Base-by-base conservation (phyloP, 2,329 filamentous ascomycete species). In the Pestalotiopsis sp. region DNA sequence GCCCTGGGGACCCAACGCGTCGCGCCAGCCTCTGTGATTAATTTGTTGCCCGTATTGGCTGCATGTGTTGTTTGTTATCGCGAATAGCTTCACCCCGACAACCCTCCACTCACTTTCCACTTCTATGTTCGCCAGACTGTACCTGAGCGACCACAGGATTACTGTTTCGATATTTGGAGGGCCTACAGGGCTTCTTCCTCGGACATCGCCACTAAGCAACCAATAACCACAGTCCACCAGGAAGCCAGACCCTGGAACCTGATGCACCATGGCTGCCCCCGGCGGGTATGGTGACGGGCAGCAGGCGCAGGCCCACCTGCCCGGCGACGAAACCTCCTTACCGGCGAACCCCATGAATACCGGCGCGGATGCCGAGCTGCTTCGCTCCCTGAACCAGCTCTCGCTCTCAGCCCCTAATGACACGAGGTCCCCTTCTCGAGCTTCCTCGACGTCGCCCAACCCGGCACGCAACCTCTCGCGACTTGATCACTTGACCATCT, bases 371-470 rank as follows among this genome's bases (percentile, higher is more conserved):
- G 69, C 67, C 48, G 72, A 76, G 4, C 71, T 77, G 44, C 59
- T 75, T 35, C 70, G 69, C 1, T 77, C 75, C 2, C 70, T 77
- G 52, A 74, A 75, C 60, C 72, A 74, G 17, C 73, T 77, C 20
- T 82, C 82, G 20, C 75, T 85, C 61, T 78, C 79, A 26, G 77
- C 79, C 17, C 70, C 76, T 40, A 67, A 69, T 13, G 52, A 69
- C 65, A 78, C 79, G 66, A 59, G 35, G 20, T 64, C 55, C 11
- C 63, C 57, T 6, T 68, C 79, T 20, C 78, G 24, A 73, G 77
- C 20, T 75, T 79, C 66, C 9, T 81, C 81, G 38, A 76, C 76
- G n/a, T 80, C 81, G 4, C 81, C 84, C 7, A 78, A 69, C 30
- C 63, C 68, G 17, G 58, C 66, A 40, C 69, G 69, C 35, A 60